A percentile compares a stretch with the other conserved stretches of the same genome.
Evolutionary conservation across 2,329 filamentous ascomycete genomes (phyloP).

Genomic region (Dothideomycetidae sp.): DNA sequence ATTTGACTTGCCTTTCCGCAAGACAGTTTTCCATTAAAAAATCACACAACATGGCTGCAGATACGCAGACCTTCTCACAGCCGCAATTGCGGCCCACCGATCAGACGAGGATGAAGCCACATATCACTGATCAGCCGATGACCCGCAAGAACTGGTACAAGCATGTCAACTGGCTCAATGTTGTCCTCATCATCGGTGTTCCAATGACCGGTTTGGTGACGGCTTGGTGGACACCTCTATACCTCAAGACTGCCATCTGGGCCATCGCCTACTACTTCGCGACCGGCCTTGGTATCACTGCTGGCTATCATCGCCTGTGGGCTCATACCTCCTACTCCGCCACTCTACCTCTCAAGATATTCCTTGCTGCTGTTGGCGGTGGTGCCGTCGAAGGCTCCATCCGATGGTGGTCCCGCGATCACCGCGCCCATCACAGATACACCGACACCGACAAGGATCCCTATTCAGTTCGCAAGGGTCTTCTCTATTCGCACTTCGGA

Average conservation of each 20-base stretch:
- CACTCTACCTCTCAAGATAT: constrained; percentile 60
- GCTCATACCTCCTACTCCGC: constrained; percentile 76
- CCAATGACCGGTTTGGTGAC: constrained; percentile 60
- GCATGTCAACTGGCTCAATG: constrained; percentile 90
- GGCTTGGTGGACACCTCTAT: constrained; percentile 64
- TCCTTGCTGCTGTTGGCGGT: constrained; percentile 66
- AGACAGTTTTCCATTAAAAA: not conserved
- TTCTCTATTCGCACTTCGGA: constrained; percentile 70
- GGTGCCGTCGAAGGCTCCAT: constrained; percentile 77
- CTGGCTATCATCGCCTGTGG: constrained; percentile 69
- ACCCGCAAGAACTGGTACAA: constrained; percentile 77
- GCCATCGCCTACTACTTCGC: constrained; percentile 70
- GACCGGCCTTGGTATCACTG: constrained; percentile 37
- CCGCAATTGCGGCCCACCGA: constrained; percentile 3
- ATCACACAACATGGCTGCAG: constrained; percentile 2
- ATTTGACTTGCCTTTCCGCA: not conserved
- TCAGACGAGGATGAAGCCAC: constrained; percentile 21
- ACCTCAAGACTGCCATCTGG: constrained; percentile 57
- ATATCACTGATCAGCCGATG: constrained; percentile 72
- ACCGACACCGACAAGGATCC: constrained; percentile 88
- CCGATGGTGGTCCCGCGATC: constrained; percentile 77
- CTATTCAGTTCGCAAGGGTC: constrained; percentile 79
- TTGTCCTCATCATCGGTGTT: constrained; percentile 63
- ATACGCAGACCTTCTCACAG: not conserved
- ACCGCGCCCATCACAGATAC: constrained; percentile 80